Evolutionary conservation across 257 asterid genomes (phyloP).

Genomic region (Galeopsis tetrahit): DNA sequence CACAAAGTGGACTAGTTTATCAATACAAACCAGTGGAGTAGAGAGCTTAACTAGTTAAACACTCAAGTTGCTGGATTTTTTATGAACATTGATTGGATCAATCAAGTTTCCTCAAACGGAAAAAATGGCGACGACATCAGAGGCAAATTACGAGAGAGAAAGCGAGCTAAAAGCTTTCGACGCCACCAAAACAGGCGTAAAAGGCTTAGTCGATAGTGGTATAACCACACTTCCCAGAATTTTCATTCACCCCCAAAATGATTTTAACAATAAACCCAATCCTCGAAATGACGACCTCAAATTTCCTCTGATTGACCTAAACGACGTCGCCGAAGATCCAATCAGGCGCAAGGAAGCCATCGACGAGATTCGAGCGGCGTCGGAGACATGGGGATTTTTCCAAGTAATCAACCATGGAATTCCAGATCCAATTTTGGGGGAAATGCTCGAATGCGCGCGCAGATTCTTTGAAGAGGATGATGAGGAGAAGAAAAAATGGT

Average conservation of each 20-base stretch:
- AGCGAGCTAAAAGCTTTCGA: slow-evolving; percentile 41
- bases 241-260: slow-evolving; percentile 39
- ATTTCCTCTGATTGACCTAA: slow-evolving; percentile 46
- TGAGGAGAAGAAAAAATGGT: slow-evolving; percentile 44
- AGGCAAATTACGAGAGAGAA: slow-evolving; percentile 6
- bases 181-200: slow-evolving; percentile 43
- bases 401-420: slow-evolving; percentile 52
- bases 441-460: slow-evolving; percentile 29
- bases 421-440: slow-evolving; percentile 32
- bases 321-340: slow-evolving; percentile 27
- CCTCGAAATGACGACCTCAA: not conserved
- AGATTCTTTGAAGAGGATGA: slow-evolving; percentile 40
- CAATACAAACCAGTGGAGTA: too few relatives aligned
- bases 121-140: slow-evolving; percentile 26
- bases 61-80: too few relatives aligned
- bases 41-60: too few relatives aligned
- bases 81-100: too few relatives aligned
- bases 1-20: too few relatives aligned
- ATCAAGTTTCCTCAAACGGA: too few relatives aligned
- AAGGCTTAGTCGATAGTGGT: slow-evolving; percentile 46
- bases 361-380: slow-evolving; percentile 41
- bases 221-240: slow-evolving; percentile 37
- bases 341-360: slow-evolving; percentile 34
- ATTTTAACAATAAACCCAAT: not conserved
- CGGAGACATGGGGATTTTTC: slow-evolving; percentile 54